Evolutionary conservation across 805 yeast species (phyloP).

Genomic region (Starmerella bacillaris): DNA sequence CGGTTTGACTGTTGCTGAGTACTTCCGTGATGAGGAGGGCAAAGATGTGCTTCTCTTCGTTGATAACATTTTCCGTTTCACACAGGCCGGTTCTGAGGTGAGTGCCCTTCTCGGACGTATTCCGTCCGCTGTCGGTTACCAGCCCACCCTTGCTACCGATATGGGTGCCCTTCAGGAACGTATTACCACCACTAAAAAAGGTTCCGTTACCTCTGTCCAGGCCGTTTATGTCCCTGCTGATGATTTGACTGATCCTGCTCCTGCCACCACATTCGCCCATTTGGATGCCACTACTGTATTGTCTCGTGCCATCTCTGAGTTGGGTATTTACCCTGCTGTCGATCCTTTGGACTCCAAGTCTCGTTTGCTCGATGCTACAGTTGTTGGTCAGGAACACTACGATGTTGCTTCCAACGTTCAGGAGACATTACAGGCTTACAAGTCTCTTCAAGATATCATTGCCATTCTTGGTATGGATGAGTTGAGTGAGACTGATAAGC

Average conservation of each 20-base stretch:
- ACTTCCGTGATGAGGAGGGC: slow-evolving; percentile 99
- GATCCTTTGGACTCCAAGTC: slow-evolving; percentile 99
- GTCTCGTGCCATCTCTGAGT: slow-evolving; percentile 98
- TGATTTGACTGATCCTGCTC: slow-evolving; percentile 99
- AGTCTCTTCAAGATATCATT: slow-evolving; percentile 98
- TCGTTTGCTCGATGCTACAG: slow-evolving; percentile 90
- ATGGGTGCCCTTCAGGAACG: slow-evolving; percentile 99
- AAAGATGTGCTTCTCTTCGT: slow-evolving; percentile 98
- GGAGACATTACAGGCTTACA: slow-evolving; percentile 98
- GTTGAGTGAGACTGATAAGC: slow-evolving; percentile 94
- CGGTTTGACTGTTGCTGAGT: slow-evolving; percentile 99
- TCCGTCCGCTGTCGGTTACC: slow-evolving; percentile 99
- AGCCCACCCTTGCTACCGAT: slow-evolving; percentile 99
- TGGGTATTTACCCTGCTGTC: slow-evolving; percentile 99
- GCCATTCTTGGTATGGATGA: slow-evolving; percentile 99
- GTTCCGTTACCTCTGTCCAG: slow-evolving; percentile 99
- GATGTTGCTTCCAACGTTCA: slow-evolving; percentile 86
- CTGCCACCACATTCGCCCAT: slow-evolving; percentile 99
- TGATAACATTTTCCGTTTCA: slow-evolving; percentile 99
- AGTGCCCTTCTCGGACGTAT: slow-evolving; percentile 99
- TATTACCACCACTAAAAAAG: slow-evolving; percentile 98
- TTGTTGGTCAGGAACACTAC: slow-evolving; percentile 98
- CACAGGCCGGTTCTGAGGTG: slow-evolving; percentile 99
- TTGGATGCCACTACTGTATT: slow-evolving; percentile 99
- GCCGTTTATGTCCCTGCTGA: slow-evolving; percentile 99